Evolutionary conservation across 106 monocot species (phyloP).

Genomic region (Gastrodia elata): DNA sequence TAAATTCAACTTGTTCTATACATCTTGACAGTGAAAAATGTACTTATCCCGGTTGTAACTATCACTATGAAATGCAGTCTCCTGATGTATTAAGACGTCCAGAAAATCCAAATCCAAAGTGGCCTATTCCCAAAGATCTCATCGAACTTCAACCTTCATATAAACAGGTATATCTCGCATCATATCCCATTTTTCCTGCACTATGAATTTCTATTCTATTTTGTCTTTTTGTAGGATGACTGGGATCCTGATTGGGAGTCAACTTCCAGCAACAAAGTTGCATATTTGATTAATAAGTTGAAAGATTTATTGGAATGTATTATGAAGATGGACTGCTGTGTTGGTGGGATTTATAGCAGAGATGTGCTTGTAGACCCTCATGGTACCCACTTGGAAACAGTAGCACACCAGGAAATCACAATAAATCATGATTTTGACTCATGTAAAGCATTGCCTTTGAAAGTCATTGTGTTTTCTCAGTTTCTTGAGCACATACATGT

Average conservation of each 20-base stretch:
- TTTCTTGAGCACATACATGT: slow-evolving; percentile 99
- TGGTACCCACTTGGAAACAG: slow-evolving; percentile 1
- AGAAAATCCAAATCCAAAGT: slow-evolving; percentile 99
- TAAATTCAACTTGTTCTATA: no score
- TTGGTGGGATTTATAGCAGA: slow-evolving; percentile 11
- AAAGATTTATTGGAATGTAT: slow-evolving; percentile 53
- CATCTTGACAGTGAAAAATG: slow-evolving; percentile 78
- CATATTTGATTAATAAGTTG: slow-evolving; percentile 62
- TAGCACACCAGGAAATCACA: neutral
- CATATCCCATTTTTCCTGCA: neutral
- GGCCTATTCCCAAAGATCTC: slow-evolving; percentile 98
- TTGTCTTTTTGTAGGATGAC: slow-evolving; percentile 53
- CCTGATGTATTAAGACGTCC: slow-evolving; percentile 86
- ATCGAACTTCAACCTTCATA: slow-evolving; percentile 99
- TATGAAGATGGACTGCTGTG: slow-evolving; percentile 20
- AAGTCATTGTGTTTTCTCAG: slow-evolving; percentile 97
- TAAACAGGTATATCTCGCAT: slow-evolving; percentile 46
- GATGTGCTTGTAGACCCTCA: neutral
- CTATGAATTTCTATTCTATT: neutral
- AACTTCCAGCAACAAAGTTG: slow-evolving; percentile 95
- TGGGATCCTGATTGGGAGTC: slow-evolving; percentile 99
- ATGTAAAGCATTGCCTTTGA: slow-evolving; percentile 32
- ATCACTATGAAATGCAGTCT: slow-evolving; percentile 85
- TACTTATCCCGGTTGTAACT: slow-evolving; percentile 77
- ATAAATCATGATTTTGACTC: slow-evolving; percentile 9